Percentiles rank a stretch among this genome's conserved stretches.
These are phyloP conservation scores for Hyphopichia burtonii DNA, from an alignment of 1,139 yeast species.

Conservation along the genomic window DNA sequence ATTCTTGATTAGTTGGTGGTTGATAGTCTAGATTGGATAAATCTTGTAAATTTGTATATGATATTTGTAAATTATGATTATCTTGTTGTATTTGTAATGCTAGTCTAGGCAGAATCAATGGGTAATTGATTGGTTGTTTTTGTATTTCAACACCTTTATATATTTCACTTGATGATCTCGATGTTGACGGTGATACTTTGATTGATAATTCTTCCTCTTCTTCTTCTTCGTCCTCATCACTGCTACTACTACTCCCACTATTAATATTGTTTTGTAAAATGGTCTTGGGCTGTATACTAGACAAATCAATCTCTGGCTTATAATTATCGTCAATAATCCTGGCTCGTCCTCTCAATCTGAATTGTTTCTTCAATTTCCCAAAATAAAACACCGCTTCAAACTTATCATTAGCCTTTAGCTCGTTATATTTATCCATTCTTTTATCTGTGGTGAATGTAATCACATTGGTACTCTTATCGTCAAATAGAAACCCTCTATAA, in stretches of 20 bases:
- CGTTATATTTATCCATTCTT: constrained; percentile 62
- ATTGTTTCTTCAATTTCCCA: constrained; percentile 59
- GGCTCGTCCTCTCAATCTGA: constrained; percentile 69
- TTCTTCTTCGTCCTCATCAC: constrained; percentile 9
- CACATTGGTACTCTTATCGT: constrained; percentile 66
- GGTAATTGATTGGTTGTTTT: constrained; percentile 18
- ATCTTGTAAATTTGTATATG: constrained; percentile 31
- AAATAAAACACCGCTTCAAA: constrained; percentile 82
- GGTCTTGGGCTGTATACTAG: constrained; percentile 22
- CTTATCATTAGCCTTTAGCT: constrained; percentile 48
- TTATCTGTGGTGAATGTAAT: constrained; percentile 71
- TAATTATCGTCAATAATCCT: constrained; percentile 38
- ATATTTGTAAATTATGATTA: constrained; percentile 17
- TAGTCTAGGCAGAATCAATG: constrained; percentile 29
- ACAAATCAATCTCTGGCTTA: constrained; percentile 34
- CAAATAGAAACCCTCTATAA: constrained; percentile 72
- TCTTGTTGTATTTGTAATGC: constrained; percentile 10
- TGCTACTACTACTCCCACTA: constrained; percentile 7
- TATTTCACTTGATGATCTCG: constrained; percentile 6
- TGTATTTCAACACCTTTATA: constrained; percentile 1
- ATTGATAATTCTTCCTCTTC: constrained; percentile 14
- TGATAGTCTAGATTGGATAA: constrained; percentile 22
- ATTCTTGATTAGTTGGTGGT: constrained; percentile 62
- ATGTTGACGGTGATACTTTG: constrained; percentile 3
- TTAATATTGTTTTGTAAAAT: constrained; percentile 13